These are phyloP conservation scores for Nakazawaea pomicola DNA, from an alignment of 805 yeast genomes.

Conservation along the genomic window DNA sequence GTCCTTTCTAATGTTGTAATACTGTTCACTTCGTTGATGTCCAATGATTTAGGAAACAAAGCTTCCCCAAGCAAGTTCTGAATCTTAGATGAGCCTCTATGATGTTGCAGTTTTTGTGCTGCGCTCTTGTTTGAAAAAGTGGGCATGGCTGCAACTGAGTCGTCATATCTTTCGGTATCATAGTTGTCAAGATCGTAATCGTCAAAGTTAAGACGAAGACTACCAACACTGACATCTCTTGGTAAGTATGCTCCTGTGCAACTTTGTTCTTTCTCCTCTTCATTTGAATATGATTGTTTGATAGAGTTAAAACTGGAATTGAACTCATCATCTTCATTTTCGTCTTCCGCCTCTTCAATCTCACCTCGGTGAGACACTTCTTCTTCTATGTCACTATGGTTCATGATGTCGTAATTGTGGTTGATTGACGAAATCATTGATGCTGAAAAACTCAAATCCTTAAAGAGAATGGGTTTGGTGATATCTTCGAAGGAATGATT, in stretches of 20 bases:
- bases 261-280: neutral
- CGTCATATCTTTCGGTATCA: neutral
- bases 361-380: neutral
- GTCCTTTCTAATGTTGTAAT: constrained; percentile 70
- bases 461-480: neutral
- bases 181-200: constrained; percentile 11
- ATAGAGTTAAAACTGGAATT: constrained; percentile 10
- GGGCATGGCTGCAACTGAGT: neutral
- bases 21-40: constrained; percentile 64
- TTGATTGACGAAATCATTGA: constrained; percentile 13
- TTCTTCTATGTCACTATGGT: constrained; percentile 1
- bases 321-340: constrained; percentile 8
- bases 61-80: constrained; percentile 44
- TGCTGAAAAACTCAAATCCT: constrained; percentile 11
- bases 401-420: constrained; percentile 10
- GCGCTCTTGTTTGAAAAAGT: constrained; percentile 3
- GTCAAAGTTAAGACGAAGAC: constrained; percentile 10
- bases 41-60: constrained; percentile 66
- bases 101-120: constrained; percentile 8
- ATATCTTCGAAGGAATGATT: neutral
- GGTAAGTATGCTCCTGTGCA: neutral
- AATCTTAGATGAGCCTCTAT: constrained; percentile 17
- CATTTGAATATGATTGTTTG: constrained; percentile 4
- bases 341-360: neutral
- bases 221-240: constrained; percentile 12